A percentile compares a stretch with the other conserved stretches of the same genome.
Conservation (phyloP, 2,329 filamentous ascomycete species). For the Arthrobotrys sphaeroides region DNA sequence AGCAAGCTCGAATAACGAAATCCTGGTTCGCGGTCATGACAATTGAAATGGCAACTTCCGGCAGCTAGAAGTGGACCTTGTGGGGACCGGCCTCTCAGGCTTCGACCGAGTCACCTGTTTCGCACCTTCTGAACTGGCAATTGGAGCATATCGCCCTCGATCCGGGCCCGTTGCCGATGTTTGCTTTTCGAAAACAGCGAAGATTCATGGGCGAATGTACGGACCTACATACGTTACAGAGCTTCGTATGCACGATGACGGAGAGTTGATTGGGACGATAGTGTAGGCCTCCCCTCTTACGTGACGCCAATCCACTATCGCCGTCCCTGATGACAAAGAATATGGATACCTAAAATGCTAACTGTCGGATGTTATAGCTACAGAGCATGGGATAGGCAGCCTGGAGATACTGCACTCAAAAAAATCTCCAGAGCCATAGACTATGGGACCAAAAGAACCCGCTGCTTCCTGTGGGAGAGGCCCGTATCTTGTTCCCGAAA, state of each 20-base stretch:
- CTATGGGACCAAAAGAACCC: background rate
- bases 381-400: background rate
- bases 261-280: background rate
- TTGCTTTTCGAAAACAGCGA: slow-evolving; percentile 2
- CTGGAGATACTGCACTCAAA: background rate
- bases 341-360: slow-evolving; percentile 19
- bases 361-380: background rate
- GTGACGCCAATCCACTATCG: slow-evolving; percentile 12
- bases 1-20: slow-evolving; percentile 3
- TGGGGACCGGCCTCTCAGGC: background rate
- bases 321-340: slow-evolving; percentile 14
- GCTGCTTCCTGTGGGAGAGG: background rate
- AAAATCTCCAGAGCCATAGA: background rate
- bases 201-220: background rate
- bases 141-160: background rate
- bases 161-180: background rate
- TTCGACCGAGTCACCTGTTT: background rate
- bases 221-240: too few species aligned
- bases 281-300: slow-evolving; percentile 20
- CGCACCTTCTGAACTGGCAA: background rate
- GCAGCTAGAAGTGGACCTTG: background rate
- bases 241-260: slow-evolving; percentile 19
- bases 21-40: slow-evolving; percentile 11
- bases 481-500: background rate
- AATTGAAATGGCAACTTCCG: slow-evolving; percentile 11